Base-by-base conservation (phyloP, 169 alveolate species). In the Pseudocohnilembus persalinus region DNA sequence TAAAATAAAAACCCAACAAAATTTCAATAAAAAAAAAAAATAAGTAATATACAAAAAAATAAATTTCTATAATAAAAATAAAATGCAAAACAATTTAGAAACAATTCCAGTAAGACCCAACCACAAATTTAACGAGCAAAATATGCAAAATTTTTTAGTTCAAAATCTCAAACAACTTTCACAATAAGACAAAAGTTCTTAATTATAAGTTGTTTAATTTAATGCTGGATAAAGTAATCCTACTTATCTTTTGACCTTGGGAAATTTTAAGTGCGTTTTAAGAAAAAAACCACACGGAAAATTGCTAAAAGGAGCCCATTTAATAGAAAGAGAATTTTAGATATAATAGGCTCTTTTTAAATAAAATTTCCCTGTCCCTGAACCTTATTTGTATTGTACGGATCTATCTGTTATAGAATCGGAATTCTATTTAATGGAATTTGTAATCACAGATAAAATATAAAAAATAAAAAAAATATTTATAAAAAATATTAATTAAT, bases 221-320 rank as follows among this genome's bases (percentile, higher is more conserved):
- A 49, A 49, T 49, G 68, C 68, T 79, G 84, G 84, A 16, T 49
- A 79, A 79, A 34, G 76, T 29, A 79, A 79, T 64, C 84, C 84
- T 29, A 79, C 84, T 34, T 79, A 49, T 63, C 49, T 34, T 20
- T n/a, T 79, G 0, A 79, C 35, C 31, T 79, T 49, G 31, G 29
- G 49, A 49, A 28, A 79, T 1, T 33, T 34, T 16, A 35, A 87
- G 64, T 72, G 72, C 11, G 88, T 87, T 34, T 49, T 87, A 24
- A 35, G 91, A 49, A 87, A 87, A 33, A 82, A 87, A 73, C 91
- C 91, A 28, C 88, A 73, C 72, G 91, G 88, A 31, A 28, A 76
- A n/a, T 79, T 87, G 32, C 74, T 87, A 28, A 84, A 84, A 27
- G 91, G 91, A 31, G 91, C 91, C 16, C 91, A 87, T 74, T 20